Conservation (phyloP, 1,284 basidiomycete genomes). For the Cryptococcus sp. region DNA sequence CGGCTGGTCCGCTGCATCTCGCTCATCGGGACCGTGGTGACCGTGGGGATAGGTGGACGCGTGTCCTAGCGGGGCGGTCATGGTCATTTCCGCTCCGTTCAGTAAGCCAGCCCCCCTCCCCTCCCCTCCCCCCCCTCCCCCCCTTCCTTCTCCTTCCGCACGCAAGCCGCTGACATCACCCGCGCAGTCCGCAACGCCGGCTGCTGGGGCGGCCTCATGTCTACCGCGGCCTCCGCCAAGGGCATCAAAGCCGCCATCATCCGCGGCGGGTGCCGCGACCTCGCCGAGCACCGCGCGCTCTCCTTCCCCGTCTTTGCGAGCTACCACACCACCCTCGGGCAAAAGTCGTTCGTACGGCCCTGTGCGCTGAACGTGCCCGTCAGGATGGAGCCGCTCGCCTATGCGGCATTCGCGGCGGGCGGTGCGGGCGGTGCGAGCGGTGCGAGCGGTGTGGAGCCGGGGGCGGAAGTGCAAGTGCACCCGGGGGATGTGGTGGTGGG, state of each 20-base stretch:
- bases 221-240: constrained; percentile 48
- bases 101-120: constrained; percentile 52
- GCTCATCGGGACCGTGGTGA: too few species aligned
- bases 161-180: background rate
- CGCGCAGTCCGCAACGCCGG: constrained; percentile 18
- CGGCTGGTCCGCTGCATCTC: too few species aligned
- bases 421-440: constrained; percentile 15
- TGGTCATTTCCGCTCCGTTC: constrained; percentile 74
- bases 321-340: constrained; percentile 59
- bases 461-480: constrained; percentile 54
- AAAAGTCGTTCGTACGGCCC: constrained; percentile 80
- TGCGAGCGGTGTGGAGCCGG: constrained; percentile 20
- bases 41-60: constrained; percentile 64
- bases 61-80: constrained; percentile 62
- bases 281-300: constrained; percentile 49
- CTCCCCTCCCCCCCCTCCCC: background rate
- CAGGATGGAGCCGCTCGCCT: constrained; percentile 51
- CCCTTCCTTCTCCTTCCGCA: constrained; percentile 5
- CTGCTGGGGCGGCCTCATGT: constrained; percentile 53
- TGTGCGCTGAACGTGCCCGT: constrained; percentile 73
- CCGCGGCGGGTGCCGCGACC: constrained; percentile 52
- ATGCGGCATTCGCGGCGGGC: background rate
- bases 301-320: constrained; percentile 45
- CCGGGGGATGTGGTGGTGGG: constrained; percentile 82
- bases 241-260: constrained; percentile 50